Evolutionary conservation across 139 green algal species (phyloP).

Genomic region (Chlorella sp.): DNA sequence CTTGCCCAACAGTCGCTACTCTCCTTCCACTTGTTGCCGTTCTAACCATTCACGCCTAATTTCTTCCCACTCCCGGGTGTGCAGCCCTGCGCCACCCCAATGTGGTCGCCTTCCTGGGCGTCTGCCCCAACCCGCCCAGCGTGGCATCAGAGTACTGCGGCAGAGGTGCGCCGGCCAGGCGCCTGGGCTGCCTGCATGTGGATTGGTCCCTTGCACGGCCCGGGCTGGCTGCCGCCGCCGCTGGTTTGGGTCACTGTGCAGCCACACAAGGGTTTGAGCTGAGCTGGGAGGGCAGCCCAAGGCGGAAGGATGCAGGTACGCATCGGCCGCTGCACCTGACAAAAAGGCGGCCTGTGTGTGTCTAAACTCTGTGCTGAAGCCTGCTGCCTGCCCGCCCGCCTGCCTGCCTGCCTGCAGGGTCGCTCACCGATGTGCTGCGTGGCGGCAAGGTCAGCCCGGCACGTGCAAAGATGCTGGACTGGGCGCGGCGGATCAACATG

Average conservation of each 20-base stretch:
- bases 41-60: too few relatives aligned
- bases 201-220: too few relatives aligned
- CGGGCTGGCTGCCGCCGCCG: too few relatives aligned
- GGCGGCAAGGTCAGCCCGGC: conserved; percentile 35
- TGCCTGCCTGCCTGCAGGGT: conserved; percentile 19
- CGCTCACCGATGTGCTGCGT: conserved; percentile 67
- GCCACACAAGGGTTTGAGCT: too few relatives aligned
- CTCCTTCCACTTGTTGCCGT: neutral
- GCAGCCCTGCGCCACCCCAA: conserved; percentile 61
- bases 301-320: too few relatives aligned
- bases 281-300: too few relatives aligned
- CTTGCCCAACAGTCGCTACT: neutral
- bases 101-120: conserved; percentile 67
- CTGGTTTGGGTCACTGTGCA: too few relatives aligned
- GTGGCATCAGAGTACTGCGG: conserved; percentile 68
- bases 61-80: neutral
- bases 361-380: neutral
- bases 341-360: neutral
- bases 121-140: conserved; percentile 53
- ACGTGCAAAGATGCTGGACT: conserved; percentile 57
- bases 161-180: conserved; percentile 17
- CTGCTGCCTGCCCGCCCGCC: too few relatives aligned
- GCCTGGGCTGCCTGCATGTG: neutral
- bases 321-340: too few relatives aligned
- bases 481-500: conserved; percentile 63